phyloP scores from a whole-genome alignment of 2,329 filamentous ascomycete species.

The Ascomycota sp. region DNA sequence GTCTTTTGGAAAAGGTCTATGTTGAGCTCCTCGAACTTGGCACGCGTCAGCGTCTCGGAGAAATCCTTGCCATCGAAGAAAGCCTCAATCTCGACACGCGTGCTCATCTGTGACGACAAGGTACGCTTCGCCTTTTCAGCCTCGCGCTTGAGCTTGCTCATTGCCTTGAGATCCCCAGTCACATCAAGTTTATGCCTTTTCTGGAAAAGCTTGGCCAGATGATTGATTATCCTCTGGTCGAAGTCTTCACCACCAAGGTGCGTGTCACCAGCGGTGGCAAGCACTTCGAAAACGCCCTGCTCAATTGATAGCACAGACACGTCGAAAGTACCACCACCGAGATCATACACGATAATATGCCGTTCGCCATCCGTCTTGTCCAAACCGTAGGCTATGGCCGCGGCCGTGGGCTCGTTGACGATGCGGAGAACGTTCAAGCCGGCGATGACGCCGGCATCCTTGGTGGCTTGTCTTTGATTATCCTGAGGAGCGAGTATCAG shows the following conservation, averaged over 20 bases:
- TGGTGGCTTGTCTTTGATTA: conserved; percentile 89
- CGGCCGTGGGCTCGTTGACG: conserved; percentile 90
- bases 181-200: conserved; percentile 91
- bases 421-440: conserved; percentile 91
- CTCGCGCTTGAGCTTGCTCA: conserved; percentile 99
- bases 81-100: conserved; percentile 87
- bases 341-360: conserved; percentile 84
- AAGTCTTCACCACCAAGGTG: conserved; percentile 98
- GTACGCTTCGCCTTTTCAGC: conserved; percentile 99
- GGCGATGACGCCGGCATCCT: conserved; percentile 82
- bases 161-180: conserved; percentile 86
- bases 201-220: conserved; percentile 96
- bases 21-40: conserved; percentile 99
- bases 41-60: conserved; percentile 91
- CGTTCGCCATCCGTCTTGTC: conserved; percentile 70
- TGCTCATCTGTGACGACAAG: conserved; percentile 82
- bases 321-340: conserved; percentile 89
- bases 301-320: conserved; percentile 83
- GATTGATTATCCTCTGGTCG: conserved; percentile 90
- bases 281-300: conserved; percentile 81
- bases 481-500: conserved; percentile 11
- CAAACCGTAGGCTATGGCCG: conserved; percentile 84
- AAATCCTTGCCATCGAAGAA: conserved; percentile 96
- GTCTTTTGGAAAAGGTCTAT: conserved; percentile 99
- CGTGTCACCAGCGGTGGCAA: conserved; percentile 89